These are phyloP conservation scores for sunflower (Helianthus annuus) DNA, from an alignment of 129 eudicot genomes.

Conservation along the genomic window HanXRQr2.0-SUNRISE NC_035446.2:151948187-151948686, in stretches of 20 bases:
- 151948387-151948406: neutral
- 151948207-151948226: constrained; percentile 16
- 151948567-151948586: too few species aligned
- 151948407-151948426: neutral
- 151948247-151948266: too few species aligned
- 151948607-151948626: too few species aligned
- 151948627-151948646: too few species aligned
- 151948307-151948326: neutral
- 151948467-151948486: neutral
- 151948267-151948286: too few species aligned
- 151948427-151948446: neutral
- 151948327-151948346: neutral
- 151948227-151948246: neutral
- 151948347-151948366: neutral
- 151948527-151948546: too few species aligned
- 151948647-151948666: too few species aligned
- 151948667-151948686: too few species aligned
- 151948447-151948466: neutral
- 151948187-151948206: constrained; percentile 7
- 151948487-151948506: too few species aligned
- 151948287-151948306: neutral
- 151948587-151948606: too few species aligned
- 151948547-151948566: too few species aligned
- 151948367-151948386: neutral
- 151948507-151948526: too few species aligned